These are phyloP conservation scores for Ustilago tritici DNA, from an alignment of 1,284 basidiomycete species.

Conservation along the genomic window DNA sequence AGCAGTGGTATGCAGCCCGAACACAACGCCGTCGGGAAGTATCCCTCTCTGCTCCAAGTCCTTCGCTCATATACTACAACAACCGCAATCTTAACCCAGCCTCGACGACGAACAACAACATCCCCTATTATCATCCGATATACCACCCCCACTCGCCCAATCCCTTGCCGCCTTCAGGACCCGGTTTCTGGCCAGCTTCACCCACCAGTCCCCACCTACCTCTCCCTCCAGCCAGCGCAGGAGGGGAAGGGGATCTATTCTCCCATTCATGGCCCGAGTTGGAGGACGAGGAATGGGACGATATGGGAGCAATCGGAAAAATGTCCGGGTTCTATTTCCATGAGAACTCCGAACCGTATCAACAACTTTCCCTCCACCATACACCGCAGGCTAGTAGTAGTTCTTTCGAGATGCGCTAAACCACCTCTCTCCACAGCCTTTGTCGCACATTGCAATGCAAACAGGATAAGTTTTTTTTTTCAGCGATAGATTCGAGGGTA, in stretches of 20 bases:
- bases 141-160: constrained; percentile 37
- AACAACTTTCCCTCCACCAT: constrained; percentile 72
- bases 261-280: constrained; percentile 16
- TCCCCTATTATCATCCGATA: constrained; percentile 29
- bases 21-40: constrained; percentile 37
- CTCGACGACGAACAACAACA: constrained; percentile 3
- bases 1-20: constrained; percentile 49
- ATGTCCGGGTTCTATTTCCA: constrained; percentile 96
- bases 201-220: constrained; percentile 33
- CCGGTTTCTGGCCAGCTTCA: constrained; percentile 41
- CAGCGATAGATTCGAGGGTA: background rate
- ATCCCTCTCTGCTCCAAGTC: constrained; percentile 25
- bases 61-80: background rate
- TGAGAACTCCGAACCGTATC: constrained; percentile 84
- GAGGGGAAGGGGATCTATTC: constrained; percentile 19
- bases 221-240: constrained; percentile 2
- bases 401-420: constrained; percentile 71
- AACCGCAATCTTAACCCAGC: background rate
- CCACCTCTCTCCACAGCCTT: background rate
- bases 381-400: constrained; percentile 66
- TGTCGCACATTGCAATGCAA: background rate
- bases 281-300: constrained; percentile 34
- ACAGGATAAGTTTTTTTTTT: no score
- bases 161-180: constrained; percentile 16
- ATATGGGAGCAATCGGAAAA: constrained; percentile 49